phyloP scores from a whole-genome alignment of 2,329 filamentous ascomycete genomes.

The Clathrospora elynae region DNA sequence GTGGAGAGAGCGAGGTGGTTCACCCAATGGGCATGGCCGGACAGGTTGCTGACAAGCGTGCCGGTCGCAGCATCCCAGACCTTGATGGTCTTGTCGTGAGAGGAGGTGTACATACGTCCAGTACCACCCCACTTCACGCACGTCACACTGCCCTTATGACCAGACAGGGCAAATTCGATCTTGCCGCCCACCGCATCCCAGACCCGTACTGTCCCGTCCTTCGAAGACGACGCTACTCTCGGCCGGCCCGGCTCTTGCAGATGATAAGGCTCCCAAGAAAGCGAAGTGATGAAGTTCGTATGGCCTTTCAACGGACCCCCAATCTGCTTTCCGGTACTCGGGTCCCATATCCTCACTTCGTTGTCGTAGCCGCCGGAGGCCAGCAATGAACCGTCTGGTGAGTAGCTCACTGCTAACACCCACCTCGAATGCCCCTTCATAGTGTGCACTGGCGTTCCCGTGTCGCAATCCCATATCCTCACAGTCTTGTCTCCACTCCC shows the following conservation, averaged over 20 bases:
- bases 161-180: constrained; percentile 81
- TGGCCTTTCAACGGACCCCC: constrained; percentile 81
- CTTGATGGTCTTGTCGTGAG: constrained; percentile 90
- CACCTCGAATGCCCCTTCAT: constrained; percentile 86
- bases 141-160: constrained; percentile 86
- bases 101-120: constrained; percentile 61
- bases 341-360: constrained; percentile 86
- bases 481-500: constrained; percentile 91
- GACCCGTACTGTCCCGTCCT: constrained; percentile 84
- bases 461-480: constrained; percentile 92
- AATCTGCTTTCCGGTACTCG: constrained; percentile 74
- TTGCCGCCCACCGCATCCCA: constrained; percentile 81
- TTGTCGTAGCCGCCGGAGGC: constrained; percentile 95
- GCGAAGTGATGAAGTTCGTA: constrained; percentile 82
- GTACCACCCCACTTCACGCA: constrained; percentile 96
- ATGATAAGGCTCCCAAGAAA: constrained; percentile 95
- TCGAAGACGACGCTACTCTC: constrained; percentile 82
- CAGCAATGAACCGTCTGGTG: constrained; percentile 77
- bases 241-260: constrained; percentile 74
- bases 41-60: constrained; percentile 77
- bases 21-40: constrained; percentile 88
- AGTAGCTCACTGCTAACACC: constrained; percentile 88
- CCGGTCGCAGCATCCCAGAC: constrained; percentile 85
- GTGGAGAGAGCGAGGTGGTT: constrained; percentile 94
- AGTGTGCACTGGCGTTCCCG: constrained; percentile 84